Percentiles rank a stretch among this genome's conserved stretches.
phyloP scores from a whole-genome alignment of 1,284 basidiomycete species.

The Puccinia coronata region DNA sequence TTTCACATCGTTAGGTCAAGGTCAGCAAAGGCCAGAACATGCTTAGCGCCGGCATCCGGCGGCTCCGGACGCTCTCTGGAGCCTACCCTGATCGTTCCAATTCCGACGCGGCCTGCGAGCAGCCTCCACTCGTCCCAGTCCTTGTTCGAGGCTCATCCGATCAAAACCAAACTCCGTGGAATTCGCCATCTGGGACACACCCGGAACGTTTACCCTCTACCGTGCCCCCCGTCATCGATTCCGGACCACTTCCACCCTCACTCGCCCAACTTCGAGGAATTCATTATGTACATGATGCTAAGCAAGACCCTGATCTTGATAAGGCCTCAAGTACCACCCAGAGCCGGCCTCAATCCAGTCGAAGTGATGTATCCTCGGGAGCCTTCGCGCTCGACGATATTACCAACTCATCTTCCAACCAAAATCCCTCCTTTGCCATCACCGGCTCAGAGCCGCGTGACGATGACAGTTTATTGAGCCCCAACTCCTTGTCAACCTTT shows the following conservation, averaged over 20 bases:
- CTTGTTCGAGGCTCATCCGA: constrained; percentile 5
- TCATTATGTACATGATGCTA: constrained; percentile 10
- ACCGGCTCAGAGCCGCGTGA: constrained; percentile 9
- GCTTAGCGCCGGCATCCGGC: constrained; percentile 9
- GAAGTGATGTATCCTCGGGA: neutral
- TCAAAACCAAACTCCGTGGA: neutral
- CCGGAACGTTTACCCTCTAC: neutral
- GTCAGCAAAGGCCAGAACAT: constrained; percentile 3
- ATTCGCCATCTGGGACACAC: neutral
- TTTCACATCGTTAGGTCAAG: neutral
- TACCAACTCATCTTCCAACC: neutral
- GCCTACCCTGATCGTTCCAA: neutral
- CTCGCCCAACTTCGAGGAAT: constrained; percentile 23
- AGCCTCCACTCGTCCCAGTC: neutral
- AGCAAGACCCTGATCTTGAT: constrained; percentile 36
- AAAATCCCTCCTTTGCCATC: constrained; percentile 5
- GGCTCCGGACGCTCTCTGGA: constrained; percentile 29
- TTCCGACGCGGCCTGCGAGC: neutral
- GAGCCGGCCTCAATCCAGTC: constrained; percentile 1
- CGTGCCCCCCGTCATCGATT: neutral
- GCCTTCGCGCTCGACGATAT: neutral
- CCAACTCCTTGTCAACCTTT: constrained; percentile 6
- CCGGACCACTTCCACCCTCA: constrained; percentile 2
- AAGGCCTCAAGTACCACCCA: neutral
- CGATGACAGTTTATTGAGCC: neutral